Evolutionary conservation across 371 early-diverging fungal species (phyloP).

Genomic region (Mortierella polycephala): DNA sequence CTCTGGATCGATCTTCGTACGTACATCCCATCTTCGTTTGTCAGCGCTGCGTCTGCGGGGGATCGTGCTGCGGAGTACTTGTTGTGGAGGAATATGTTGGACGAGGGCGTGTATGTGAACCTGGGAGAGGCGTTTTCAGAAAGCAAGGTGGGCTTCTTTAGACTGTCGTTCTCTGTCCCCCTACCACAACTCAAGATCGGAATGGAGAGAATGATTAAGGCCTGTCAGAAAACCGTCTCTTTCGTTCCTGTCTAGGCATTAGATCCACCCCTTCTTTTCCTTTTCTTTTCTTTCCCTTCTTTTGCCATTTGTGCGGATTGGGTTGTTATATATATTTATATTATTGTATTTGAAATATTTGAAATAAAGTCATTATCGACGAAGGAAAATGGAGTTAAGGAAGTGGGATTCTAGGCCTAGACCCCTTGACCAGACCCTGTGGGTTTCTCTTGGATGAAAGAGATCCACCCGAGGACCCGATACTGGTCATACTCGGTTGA

Average conservation of each 20-base stretch:
- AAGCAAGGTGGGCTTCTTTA: constrained; percentile 70
- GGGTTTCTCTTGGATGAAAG: constrained; percentile 27
- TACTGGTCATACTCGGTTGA: constrained; percentile 7
- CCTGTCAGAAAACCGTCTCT: constrained; percentile 10
- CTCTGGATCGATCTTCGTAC: constrained; percentile 67
- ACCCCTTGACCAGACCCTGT: constrained; percentile 3
- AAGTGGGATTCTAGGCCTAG: background rate
- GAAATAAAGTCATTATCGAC: background rate
- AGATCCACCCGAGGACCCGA: background rate
- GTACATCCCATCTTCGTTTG: constrained; percentile 19
- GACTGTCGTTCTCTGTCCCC: constrained; percentile 66
- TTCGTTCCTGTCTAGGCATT: background rate
- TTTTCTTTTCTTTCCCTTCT: background rate
- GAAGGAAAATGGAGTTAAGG: background rate
- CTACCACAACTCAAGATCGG: constrained; percentile 59
- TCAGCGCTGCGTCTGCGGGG: constrained; percentile 23
- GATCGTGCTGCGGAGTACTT: constrained; percentile 52
- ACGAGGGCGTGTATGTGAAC: constrained; percentile 69
- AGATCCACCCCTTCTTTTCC: background rate
- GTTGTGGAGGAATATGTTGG: constrained; percentile 58
- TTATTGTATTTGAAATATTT: background rate
- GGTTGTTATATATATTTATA: background rate
- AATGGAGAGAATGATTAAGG: constrained; percentile 57
- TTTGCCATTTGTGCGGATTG: too few species aligned
- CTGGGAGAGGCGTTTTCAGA: constrained; percentile 70